Base-by-base conservation (phyloP, 257 asterid genomes). In the Petrea volubilis region DNA sequence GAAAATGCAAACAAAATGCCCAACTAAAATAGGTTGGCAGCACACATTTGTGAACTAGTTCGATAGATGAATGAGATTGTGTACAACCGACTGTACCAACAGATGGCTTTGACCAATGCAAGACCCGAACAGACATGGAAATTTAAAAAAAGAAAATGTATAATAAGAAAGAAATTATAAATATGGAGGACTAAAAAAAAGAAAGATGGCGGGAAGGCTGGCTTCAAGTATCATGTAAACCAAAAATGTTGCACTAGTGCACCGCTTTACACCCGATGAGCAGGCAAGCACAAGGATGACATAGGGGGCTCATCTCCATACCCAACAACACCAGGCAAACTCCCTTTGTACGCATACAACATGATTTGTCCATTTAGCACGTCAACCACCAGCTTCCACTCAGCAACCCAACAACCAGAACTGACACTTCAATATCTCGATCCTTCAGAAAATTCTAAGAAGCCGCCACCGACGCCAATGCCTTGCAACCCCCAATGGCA, bases 71-170 rank as follows among this genome's bases (percentile, higher is more conserved):
- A 78, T 74, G 84, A 67, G 74, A 81, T 17, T 74, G 74, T 82
- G 86, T 80, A 84, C 86, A 77, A 80, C 74, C 68, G 75, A 82
- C 69, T 62, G 64, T 73, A 72, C 73, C 60, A 67, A 70, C 50
- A 59, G 70, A 78, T 51, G 81, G 62, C 50, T 78, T 76, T 25
- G 79, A 79, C 82, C 68, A 23, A 86, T 74, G 80, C 79, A 70
- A 68, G 65, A 74, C 79, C 68, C 52, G 20, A 77, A 81, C 74
- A 24, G 78, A 85, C 82, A 69, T 67, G 47, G 27, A 77, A 64
- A 51, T n/a, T 15, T 13, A 13, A 55, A 47, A 50, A 44, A 63
- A 46, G 7, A 34, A 18, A 44, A 72, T 38, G 80, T 76, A 69
- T 55, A 29, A 47, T 64, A 29, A 66, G 62, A 63, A 50, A 23